These are phyloP conservation scores for Xylaria sp. DNA, from an alignment of 2,329 filamentous ascomycete species.

Conservation along the genomic window DNA sequence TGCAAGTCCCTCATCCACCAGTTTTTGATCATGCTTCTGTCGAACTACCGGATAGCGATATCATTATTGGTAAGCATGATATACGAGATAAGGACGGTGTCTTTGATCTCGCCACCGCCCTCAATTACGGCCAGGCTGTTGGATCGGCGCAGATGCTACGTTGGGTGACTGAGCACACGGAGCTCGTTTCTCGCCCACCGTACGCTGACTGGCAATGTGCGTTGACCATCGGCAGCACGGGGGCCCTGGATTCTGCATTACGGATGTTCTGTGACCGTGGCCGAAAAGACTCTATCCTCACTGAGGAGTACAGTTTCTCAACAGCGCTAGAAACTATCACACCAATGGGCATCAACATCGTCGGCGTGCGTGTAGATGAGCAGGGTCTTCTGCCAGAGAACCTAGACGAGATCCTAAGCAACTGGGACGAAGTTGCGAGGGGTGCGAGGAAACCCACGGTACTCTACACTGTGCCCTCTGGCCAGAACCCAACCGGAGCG, in stretches of 20 bases:
- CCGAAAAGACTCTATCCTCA: constrained; percentile 80
- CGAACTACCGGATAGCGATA: constrained; percentile 48
- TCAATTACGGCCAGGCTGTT: constrained; percentile 92
- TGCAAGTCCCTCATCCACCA: constrained; percentile 29
- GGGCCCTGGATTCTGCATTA: constrained; percentile 82
- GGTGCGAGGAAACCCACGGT: constrained; percentile 63
- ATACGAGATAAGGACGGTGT: constrained; percentile 55
- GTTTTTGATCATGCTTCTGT: constrained; percentile 27
- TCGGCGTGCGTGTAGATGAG: constrained; percentile 63
- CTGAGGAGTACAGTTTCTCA: constrained; percentile 92
- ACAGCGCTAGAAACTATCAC: constrained; percentile 70
- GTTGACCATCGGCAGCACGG: constrained; percentile 87
- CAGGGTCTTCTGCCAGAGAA: constrained; percentile 63
- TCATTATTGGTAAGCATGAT: constrained; percentile 86
- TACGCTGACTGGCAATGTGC: constrained; percentile 91
- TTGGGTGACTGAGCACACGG: constrained; percentile 94
- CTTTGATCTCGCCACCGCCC: constrained; percentile 83
- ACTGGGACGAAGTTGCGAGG: constrained; percentile 59
- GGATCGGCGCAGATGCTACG: constrained; percentile 88
- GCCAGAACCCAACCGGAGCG: constrained; percentile 90
- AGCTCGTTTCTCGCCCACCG: constrained; percentile 85
- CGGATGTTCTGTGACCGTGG: constrained; percentile 79
- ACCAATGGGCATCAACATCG: constrained; percentile 63
- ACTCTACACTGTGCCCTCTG: constrained; percentile 73
- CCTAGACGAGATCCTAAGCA: constrained; percentile 62